Evolutionary conservation across 2,329 filamentous ascomycete genomes (phyloP).

Genomic region (Xylaria sp.): DNA sequence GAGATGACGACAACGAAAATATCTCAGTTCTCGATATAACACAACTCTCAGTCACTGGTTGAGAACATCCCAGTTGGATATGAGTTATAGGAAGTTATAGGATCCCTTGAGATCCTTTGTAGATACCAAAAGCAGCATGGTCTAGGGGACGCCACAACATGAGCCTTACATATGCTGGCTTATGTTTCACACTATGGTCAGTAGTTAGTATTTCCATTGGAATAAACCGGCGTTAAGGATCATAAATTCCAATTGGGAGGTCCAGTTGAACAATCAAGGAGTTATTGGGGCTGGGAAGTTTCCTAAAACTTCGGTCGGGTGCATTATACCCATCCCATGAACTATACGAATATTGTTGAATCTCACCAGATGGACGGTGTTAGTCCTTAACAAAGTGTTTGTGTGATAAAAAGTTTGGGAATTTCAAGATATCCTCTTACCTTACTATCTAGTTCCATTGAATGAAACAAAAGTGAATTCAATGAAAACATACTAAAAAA

Average conservation of each 20-base stretch:
- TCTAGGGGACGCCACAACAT: conserved; percentile 17
- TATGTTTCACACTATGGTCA: conserved; percentile 24
- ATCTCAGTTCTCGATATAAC: conserved; percentile 42
- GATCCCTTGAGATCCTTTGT: conserved; percentile 22
- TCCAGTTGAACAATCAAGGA: conserved; percentile 21
- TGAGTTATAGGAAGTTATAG: conserved; percentile 21
- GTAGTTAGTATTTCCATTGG: conserved; percentile 26
- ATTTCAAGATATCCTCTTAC: neutral
- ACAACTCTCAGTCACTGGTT: conserved; percentile 8
- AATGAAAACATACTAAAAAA: neutral
- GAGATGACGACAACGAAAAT: conserved; percentile 35
- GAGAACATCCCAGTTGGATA: conserved; percentile 33
- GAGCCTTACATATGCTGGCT: conserved; percentile 23
- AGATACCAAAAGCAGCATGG: conserved; percentile 31
- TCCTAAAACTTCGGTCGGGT: conserved; percentile 14
- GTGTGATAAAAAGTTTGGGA: neutral
- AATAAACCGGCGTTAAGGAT: conserved; percentile 32
- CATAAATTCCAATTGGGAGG: conserved; percentile 6
- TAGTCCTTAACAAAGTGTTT: neutral
- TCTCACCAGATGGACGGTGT: neutral
- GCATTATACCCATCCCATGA: conserved; percentile 32
- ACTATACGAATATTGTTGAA: conserved; percentile 7
- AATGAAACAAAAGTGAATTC: neutral
- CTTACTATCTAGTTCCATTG: neutral
- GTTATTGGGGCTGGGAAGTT: conserved; percentile 18